Percentiles rank a stretch among this genome's conserved stretches.
phyloP scores from a whole-genome alignment of 208 protist genomes.

The Tritrichomonas musculus region DNA sequence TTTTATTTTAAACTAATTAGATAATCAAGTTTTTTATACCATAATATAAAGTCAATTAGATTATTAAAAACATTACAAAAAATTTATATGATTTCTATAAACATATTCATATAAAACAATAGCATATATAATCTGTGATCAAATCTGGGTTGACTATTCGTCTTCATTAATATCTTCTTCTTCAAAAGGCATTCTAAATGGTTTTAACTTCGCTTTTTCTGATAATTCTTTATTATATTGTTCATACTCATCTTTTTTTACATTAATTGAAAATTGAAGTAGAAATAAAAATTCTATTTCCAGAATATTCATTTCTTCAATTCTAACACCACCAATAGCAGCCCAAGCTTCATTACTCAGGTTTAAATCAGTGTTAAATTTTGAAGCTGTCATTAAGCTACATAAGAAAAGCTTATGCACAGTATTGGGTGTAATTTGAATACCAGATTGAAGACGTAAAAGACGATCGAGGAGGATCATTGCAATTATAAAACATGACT shows the following conservation, averaged over 20 bases:
- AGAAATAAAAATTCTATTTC: slow-evolving; percentile 20
- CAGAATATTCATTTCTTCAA: not conserved
- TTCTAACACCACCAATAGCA: not conserved
- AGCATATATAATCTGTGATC: too few species aligned
- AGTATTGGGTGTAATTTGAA: slow-evolving; percentile 8
- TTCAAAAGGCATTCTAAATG: not conserved
- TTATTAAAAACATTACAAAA: too few species aligned
- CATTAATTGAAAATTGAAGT: not conserved
- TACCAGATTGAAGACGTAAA: not conserved
- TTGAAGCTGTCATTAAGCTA: not conserved
- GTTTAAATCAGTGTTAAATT: not conserved
- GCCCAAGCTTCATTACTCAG: not conserved
- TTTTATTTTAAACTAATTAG: too few species aligned
- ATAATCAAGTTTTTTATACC: too few species aligned
- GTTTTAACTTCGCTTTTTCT: not conserved
- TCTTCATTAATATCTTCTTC: too few species aligned
- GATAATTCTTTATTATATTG: not conserved
- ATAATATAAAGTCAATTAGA: too few species aligned
- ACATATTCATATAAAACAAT: too few species aligned
- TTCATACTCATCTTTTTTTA: not conserved
- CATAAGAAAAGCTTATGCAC: slow-evolving; percentile 9
- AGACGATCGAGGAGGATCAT: not conserved
- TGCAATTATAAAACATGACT: not conserved
- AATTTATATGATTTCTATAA: too few species aligned
- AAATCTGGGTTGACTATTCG: too few species aligned